Base-by-base conservation (phyloP, 495 filamentous ascomycete genomes). In the Amphirosellinia nigrospora region DNA sequence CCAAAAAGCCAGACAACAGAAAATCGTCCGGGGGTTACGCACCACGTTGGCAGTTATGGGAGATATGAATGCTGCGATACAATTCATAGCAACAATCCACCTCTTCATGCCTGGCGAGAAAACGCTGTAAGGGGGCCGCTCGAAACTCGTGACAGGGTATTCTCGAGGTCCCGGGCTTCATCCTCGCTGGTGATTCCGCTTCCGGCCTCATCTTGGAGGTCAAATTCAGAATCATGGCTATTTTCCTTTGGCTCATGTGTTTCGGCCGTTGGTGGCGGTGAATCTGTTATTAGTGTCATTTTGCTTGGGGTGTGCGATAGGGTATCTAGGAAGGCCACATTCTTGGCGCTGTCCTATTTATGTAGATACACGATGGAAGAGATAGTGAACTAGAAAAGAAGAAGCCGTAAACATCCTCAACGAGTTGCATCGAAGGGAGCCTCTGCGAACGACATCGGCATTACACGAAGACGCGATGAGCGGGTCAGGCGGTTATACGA, bases 11-110 rank as follows among this genome's bases (percentile, higher is more conserved):
- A 36, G 7, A 36, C 34, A 36, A 36, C 3, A n/a, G 43, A 9
- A 46, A 19, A n/a, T 46, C 5, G 5, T 46, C 19, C 43, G 43
- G 15, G 48, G 28, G n/a, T 21, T 52, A 28, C 48, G 7, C 23
- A 52, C 48, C 50, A 94, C 34, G 73, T 92, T 93, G 23, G 90
- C 90, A 0, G 90, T 92, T 61, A 93, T 84, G 2, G 91, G 91
- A 0, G 91, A 93, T 75, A 92, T 87, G 72, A 93, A 90, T 45
- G 87, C 86, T 13, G 87, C 87, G 62, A 84, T 83, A 30, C 88
- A 87, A 48, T 90, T 87, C 80, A 95, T 89, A 70, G 82, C 81
- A n/a, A 92, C 82, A 68, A 92, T 86, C 80, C 87, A 87, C 69
- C 82, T 71, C 80, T 87, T 90, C 67, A 87, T 83, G 13, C 77